Evolutionary conservation across 129 eudicot genomes (phyloP), one percentile per base, ranked within the genome.

Genomic region (Oenanthe sinensis): DNA sequence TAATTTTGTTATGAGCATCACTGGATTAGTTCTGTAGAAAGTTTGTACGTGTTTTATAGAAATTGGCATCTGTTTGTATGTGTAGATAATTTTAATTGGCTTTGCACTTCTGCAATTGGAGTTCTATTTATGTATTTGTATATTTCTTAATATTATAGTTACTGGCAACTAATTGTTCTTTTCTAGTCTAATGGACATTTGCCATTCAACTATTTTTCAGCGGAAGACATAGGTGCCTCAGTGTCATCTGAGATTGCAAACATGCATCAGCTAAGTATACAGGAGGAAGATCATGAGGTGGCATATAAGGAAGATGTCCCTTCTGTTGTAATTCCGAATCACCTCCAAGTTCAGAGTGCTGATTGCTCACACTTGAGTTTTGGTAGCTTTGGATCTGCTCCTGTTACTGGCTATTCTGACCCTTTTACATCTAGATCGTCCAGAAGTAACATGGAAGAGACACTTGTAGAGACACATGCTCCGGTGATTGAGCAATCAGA

Each of bases 351-450:
- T 55, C 97, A 95, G 77, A 83, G 83, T 77, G 96, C 94, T 6
- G 99, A 92, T 55, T 95, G 91, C 81, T 85, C 97, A 17, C 96
- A 92, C 83, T 88, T 95, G 85, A 95, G 97, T 85, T 95, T 95
- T 81, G 99, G 99, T 73, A 92, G 94, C 82, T 91, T 95, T 74
- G 96, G 97, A 60, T 76, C 93, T 80, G 88, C 83, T 49, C 77
- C 90, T 86, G 82, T 79, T 81, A 49, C 86, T 26, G 62, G 85
- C 4, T 83, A 82, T 78, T 46, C 97, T 40, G 98, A 90, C 37
- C 82, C 90, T 77, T 81, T 80, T 82, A 79, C 85, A 63, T 88
- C 99, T 47, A 77, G 83, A 24, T 81, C 90, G 4, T 77, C 81
- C 20, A 79, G 88, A 83, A 77, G 82, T 75, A 83, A 87, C 79